Evolutionary conservation across 2,329 filamentous ascomycete species (phyloP), one percentile per base, ranked within the genome.

Genomic region (Penicillium sp.): DNA sequence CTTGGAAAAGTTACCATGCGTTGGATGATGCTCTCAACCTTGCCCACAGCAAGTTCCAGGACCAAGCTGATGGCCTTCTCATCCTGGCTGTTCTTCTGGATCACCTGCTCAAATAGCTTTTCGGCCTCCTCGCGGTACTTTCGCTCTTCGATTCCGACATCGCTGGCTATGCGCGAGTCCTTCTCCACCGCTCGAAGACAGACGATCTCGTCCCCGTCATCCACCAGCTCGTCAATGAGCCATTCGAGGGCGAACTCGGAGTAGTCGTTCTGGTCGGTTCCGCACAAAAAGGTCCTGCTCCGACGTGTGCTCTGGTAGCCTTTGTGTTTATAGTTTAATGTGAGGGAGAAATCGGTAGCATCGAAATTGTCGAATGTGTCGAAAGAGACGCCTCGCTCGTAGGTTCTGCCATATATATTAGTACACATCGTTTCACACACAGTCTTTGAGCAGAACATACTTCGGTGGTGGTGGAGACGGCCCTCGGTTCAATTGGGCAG

Each of bases 191-290:
- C 93, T 52, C 91, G 84, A 49, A 97, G 83, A 75, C 93, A 97
- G 9, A 97, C 89, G 57, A 97, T 88, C 75, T 96, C 91, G 71
- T 97, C 93, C 19, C 93, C 92, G 69, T 96, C 93, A 68, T 96
- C 92, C 41, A 96, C 91, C 55, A 96, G 82, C 76, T 96, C 91
- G 68, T 96, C 91, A 39, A 97, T 85, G 50, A 96, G 82, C 92
- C 92, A 97, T 74, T 96, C 90, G 19, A 97, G 81, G 17, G 93
- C 93, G 75, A 93, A 94, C 61, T 96, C 90, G 7, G 91, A 96
- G 75, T 96, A 96, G 58, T 91, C 85, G 67, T 96, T 92, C 68
- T 93, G 90, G 75, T 96, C 93, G 19, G 93, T 89, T 21, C 93
- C 93, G 62, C 93, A 93, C 71, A 97, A 86, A 68, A 96, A 96